These are phyloP conservation scores for Thymus quinquecostatus DNA, from an alignment of 257 asterid genomes.

Conservation along the genomic window DNA sequence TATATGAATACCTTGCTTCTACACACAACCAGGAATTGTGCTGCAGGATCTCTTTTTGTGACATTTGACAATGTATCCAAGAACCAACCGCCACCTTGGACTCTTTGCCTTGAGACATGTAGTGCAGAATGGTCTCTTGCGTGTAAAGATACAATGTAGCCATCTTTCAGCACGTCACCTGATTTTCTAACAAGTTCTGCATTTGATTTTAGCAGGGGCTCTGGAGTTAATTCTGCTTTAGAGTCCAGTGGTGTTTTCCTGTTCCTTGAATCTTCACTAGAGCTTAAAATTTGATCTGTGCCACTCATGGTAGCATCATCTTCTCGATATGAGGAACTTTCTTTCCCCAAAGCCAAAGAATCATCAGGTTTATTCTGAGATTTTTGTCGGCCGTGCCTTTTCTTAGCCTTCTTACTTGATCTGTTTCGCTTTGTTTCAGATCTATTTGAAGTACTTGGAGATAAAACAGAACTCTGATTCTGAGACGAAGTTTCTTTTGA, in stretches of 20 bases:
- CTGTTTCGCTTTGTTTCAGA: constrained; percentile 86
- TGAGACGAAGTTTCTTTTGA: constrained; percentile 69
- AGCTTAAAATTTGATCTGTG: constrained; percentile 85
- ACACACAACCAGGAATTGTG: constrained; percentile 90
- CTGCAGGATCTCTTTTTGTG: constrained; percentile 96
- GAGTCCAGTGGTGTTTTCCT: constrained; percentile 71
- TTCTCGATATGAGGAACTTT: constrained; percentile 80
- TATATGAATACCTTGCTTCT: constrained; percentile 76
- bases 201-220: constrained; percentile 52
- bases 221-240: constrained; percentile 57
- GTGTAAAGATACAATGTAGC: constrained; percentile 79
- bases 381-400: constrained; percentile 92
- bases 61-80: constrained; percentile 83
- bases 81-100: constrained; percentile 98
- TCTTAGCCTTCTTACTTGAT: constrained; percentile 93
- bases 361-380: constrained; percentile 81
- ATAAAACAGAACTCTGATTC: constrained; percentile 61
- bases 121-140: constrained; percentile 76
- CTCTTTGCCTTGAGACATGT: constrained; percentile 92
- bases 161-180: constrained; percentile 82
- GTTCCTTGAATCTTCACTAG: constrained; percentile 77
- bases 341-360: constrained; percentile 61
- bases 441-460: constrained; percentile 60
- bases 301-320: constrained; percentile 90
- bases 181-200: constrained; percentile 55